Base-by-base conservation (phyloP, 1,139 yeast species). In the Blastobotrys illinoisensis region DNA sequence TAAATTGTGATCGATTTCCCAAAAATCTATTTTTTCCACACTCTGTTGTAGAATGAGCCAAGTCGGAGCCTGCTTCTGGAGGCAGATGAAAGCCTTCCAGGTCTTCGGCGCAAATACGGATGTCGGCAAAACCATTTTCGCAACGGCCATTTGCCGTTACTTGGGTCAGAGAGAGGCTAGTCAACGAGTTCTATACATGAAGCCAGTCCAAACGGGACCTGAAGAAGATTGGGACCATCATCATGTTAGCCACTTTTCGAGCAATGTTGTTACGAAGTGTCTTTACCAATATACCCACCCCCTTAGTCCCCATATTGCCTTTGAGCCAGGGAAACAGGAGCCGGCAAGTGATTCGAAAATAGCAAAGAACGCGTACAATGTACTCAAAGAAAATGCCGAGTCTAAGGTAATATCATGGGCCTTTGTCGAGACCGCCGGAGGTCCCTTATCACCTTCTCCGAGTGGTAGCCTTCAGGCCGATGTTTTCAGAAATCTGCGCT, bases 51-150 rank as follows among this genome's bases (percentile, higher is more conserved):
- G 20, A 43, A 43, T 54, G 56, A 36, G 52, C 9, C 36, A 43
- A 26, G 54, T 52, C 36, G 60, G 60, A 18, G 26, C 58, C 3
- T 52, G 47, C 3, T 45, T 56, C 14, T 57, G 56, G 58, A 50
- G 45, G 44, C 28, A 46, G 5, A 49, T 56, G 24, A 58, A 45
- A 46, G 55, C 56, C 5, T 58, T 59, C 46, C 64, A 61, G 47
- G 53, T 48, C 77, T 80, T 58, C 79, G 86, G 86, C 1, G 68
- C 68, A 6, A 66, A 65, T 53, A 66, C 69, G 1, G 64, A 65
- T 40, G 67, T 66, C 7, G 69, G 69, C 32, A 66, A 66, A 56
- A 65, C 68, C 5, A 57, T 66, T 28, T 55, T 65, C 20, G 58
- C 68, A 1, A 60, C 69, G 0, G 56, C 61, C 2, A 47, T 66